phyloP scores from a whole-genome alignment of 1,139 yeast species.

The Diutina rugosa region DNA sequence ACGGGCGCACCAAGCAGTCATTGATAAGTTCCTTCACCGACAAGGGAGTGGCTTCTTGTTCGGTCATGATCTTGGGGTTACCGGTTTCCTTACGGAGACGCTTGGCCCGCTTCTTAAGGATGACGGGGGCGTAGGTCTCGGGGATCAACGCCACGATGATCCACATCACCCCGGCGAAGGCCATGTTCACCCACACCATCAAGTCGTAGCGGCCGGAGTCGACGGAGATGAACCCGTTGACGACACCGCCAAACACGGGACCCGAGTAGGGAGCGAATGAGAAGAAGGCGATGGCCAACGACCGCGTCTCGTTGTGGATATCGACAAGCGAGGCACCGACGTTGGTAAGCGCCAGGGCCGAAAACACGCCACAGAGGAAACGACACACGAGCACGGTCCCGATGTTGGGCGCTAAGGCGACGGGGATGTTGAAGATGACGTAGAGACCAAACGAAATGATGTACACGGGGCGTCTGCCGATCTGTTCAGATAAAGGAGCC shows the following conservation, averaged over 20 bases:
- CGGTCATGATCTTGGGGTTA: slow-evolving; percentile 74
- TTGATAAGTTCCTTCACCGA: slow-evolving; percentile 49
- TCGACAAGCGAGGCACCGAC: slow-evolving; percentile 91
- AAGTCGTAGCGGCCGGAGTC: slow-evolving; percentile 55
- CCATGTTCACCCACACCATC: slow-evolving; percentile 85
- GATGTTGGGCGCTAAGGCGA: slow-evolving; percentile 76
- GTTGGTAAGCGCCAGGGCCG: slow-evolving; percentile 71
- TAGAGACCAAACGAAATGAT: slow-evolving; percentile 63
- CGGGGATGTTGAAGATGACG: slow-evolving; percentile 73
- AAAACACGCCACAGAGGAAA: slow-evolving; percentile 76
- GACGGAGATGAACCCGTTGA: slow-evolving; percentile 73
- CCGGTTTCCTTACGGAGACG: slow-evolving; percentile 69
- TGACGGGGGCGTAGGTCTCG: slow-evolving; percentile 86
- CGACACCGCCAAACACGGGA: slow-evolving; percentile 84
- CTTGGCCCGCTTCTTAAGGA: slow-evolving; percentile 60
- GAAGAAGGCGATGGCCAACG: slow-evolving; percentile 81
- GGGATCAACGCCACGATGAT: slow-evolving; percentile 50
- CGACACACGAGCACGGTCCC: slow-evolving; percentile 72
- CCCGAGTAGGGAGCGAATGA: slow-evolving; percentile 91
- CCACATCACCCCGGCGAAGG: slow-evolving; percentile 80
- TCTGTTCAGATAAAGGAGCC: slow-evolving; percentile 82
- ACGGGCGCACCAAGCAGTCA: slow-evolving; percentile 62
- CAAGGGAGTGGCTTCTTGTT: slow-evolving; percentile 73
- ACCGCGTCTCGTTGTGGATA: slow-evolving; percentile 68
- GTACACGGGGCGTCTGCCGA: slow-evolving; percentile 80